Evolutionary conservation across 78 protist genomes (phyloP).

Genomic region (Isochrysis galbana): DNA sequence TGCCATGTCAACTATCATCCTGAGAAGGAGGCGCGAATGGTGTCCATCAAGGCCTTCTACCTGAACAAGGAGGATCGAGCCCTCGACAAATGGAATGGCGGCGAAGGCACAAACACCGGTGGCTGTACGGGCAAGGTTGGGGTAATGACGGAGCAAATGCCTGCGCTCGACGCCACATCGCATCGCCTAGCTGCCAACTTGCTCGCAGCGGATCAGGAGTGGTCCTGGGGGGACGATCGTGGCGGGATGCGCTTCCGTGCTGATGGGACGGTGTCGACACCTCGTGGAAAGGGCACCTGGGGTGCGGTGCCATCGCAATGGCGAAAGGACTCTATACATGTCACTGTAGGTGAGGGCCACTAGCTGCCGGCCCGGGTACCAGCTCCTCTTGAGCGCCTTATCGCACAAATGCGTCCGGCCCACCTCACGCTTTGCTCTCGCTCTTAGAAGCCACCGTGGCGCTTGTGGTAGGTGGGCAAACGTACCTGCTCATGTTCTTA

Average conservation of each 20-base stretch:
- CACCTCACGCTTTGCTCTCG: no score
- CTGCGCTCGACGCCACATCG: background rate
- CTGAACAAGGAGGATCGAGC: background rate
- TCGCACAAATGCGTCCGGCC: no score
- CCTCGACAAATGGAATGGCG: background rate
- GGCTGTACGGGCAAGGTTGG: conserved; percentile 23
- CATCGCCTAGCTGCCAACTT: no score
- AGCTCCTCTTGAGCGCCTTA: no score
- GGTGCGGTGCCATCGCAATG: background rate
- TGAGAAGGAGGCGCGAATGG: conserved; percentile 30
- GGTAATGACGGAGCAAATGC: background rate
- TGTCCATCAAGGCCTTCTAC: background rate
- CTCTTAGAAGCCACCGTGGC: no score
- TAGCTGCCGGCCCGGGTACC: no score
- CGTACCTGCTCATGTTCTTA: background rate
- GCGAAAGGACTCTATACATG: background rate
- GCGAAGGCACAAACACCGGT: background rate
- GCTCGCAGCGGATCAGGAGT: background rate
- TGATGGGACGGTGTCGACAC: background rate
- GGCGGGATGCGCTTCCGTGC: background rate
- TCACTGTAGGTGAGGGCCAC: no score
- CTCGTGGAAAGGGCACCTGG: background rate
- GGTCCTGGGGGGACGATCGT: background rate
- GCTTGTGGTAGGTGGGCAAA: background rate
- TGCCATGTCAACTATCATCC: conserved; percentile 17